These are phyloP conservation scores for Dictyostelium capitatum DNA, from an alignment of 78 protist species.

Conservation along the genomic window DNA sequence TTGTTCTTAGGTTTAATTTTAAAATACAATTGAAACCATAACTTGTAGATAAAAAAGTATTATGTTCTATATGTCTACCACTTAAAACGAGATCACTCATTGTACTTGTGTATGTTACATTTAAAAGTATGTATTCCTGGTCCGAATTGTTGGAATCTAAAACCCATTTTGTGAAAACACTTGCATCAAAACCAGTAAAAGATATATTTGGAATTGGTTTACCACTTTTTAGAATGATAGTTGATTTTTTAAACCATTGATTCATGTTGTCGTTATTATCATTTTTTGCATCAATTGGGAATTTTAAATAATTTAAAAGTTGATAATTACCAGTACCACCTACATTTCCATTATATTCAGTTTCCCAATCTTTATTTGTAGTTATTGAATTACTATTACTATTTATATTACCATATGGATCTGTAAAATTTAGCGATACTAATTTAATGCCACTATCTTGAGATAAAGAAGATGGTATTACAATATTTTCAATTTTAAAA, in stretches of 20 bases:
- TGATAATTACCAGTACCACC: not conserved
- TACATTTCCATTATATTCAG: not conserved
- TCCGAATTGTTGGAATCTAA: not conserved
- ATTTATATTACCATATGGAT: not conserved
- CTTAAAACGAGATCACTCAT: conserved; percentile 1
- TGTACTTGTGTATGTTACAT: not conserved
- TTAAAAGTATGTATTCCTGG: not conserved
- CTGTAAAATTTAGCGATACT: not conserved
- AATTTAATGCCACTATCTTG: no score
- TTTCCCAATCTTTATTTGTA: conserved; percentile 1
- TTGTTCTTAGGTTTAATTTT: not conserved
- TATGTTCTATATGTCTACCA: not conserved
- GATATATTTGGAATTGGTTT: not conserved
- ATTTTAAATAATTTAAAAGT: not conserved
- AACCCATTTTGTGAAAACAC: not conserved
- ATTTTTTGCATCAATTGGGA: not conserved
- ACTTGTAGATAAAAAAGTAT: not conserved
- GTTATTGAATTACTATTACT: not conserved
- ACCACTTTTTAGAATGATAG: not conserved
- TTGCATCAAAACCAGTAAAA: not conserved
- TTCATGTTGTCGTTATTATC: not conserved
- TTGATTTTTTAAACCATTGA: not conserved
- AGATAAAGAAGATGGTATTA: not conserved
- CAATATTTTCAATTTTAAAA: not conserved
- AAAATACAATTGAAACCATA: not conserved